Base-by-base conservation (phyloP, 306 rosid genomes). In the Cucurbita pepo region DNA sequence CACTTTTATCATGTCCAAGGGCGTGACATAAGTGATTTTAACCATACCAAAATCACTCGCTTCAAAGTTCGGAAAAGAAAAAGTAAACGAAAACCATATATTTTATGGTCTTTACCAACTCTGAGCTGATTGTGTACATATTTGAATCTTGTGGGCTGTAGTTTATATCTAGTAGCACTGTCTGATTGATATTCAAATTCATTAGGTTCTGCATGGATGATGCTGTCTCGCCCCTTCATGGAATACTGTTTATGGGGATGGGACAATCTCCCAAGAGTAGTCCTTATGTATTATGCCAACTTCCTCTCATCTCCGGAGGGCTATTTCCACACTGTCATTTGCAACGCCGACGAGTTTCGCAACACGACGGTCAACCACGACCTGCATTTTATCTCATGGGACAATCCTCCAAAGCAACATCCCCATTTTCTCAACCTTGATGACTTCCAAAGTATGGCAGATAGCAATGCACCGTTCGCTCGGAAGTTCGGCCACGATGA, bases 141-240 rank as follows among this genome's bases (percentile, higher is more conserved):
- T 67, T 67, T 67, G 73, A 67, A 47, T 47, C 38, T 22, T 65
- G 19, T 67, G 41, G 37, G 44, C 53, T 18, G 40, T 25, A 13
- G 21, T 67, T 45, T 67, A 48, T 67, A 0, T 21, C 22, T 67
- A 36, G 43, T 67, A 36, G 43, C 73, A 47, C 22, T 14, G 56
- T 22, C 55, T 66, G 41, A 41, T 41, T 58, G 18, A 55, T 7
- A 15, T 47, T 52, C 5, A 60, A 79, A 79, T 73, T 78, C 71
- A 16, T 75, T 85, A 90, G 94, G 96, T 78, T 90, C 94, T 51
- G 94, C 96, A 74, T 90, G 94, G 96, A 88, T 90, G 94, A 90
- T 90, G 91, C 96, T 90, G 66, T 84, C 94, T 74, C 91, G 84
- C 40, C 92, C 88, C 7, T 90, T 88, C 79, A 30, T 76, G 3